phyloP scores from a whole-genome alignment of 2,329 filamentous ascomycete species.

The Madurella fahalii region DNA sequence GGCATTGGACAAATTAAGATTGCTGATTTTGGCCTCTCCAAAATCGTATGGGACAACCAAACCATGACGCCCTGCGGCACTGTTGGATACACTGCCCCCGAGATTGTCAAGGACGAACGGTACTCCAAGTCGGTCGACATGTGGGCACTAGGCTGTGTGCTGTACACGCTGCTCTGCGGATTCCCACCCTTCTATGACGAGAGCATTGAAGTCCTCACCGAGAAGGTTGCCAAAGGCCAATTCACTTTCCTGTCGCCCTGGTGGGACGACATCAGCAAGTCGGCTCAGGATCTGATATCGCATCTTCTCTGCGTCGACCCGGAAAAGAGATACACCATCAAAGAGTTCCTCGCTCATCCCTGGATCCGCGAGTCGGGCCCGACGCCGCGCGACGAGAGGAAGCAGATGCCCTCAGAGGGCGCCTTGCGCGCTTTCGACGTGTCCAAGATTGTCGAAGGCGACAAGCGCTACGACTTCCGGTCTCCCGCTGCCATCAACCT shows the following conservation, averaged over 20 bases:
- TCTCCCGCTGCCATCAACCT: conserved; percentile 93
- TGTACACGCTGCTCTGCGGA: conserved; percentile 94
- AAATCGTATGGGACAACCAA: conserved; percentile 96
- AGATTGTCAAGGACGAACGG: conserved; percentile 97
- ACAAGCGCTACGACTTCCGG: conserved; percentile 82
- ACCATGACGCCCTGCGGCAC: conserved; percentile 99
- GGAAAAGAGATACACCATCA: conserved; percentile 90
- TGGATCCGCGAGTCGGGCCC: conserved; percentile 73
- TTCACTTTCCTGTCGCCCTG: conserved; percentile 97
- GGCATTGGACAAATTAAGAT: conserved; percentile 96
- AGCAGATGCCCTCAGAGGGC: conserved; percentile 40
- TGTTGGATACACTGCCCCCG: conserved; percentile 94
- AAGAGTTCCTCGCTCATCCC: conserved; percentile 87
- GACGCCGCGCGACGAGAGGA: conserved; percentile 57
- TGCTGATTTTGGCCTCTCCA: conserved; percentile 94
- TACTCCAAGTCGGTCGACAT: conserved; percentile 99
- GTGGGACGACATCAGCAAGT: conserved; percentile 98
- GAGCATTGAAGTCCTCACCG: conserved; percentile 92
- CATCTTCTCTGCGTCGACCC: conserved; percentile 93
- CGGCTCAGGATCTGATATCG: conserved; percentile 88
- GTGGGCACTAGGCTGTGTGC: conserved; percentile 96
- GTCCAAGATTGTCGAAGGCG: conserved; percentile 49
- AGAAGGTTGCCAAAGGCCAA: conserved; percentile 94
- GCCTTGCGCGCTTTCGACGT: conserved; percentile 56
- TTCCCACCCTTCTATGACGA: conserved; percentile 99